Base-by-base conservation (phyloP, 106 monocot species). In the Allium cepa region DNA sequence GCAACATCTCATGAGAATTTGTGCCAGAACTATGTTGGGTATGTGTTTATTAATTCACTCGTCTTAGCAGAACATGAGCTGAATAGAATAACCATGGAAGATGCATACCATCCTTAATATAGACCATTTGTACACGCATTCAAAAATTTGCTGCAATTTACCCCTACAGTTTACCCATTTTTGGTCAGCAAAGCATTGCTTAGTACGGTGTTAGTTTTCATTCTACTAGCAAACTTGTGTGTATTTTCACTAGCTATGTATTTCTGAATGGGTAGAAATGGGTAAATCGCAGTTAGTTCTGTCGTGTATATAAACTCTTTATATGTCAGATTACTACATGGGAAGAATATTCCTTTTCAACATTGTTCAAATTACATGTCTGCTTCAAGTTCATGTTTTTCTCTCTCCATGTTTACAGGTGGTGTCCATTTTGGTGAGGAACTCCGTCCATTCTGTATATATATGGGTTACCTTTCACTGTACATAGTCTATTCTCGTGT, bases 21-120 rank as follows among this genome's bases (percentile, higher is more conserved):
- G 74, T 94, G 94, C 72, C 94, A 94, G 71, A 94, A 90, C 63
- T 94, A 90, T 69, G 90, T 94, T n/a, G 94, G 94, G 94, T 94
- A 87, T 53, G 90, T 16, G 17, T 62, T 26, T n/a, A 16, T 9
- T 64, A 64, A 17, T 36, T 36, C 36, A 5, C 0, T 36, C 0
- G 36, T 36, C 36, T 5, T 36, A 36, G 36, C 36, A 36, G 36
- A 36, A 36, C 5, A 4, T 36, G 36, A 36, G 36, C 36, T 36
- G 36, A 36, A 36, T 36, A 36, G 36, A 36, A 36, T 36, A 36
- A 36, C 1, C 3, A 5, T n/a, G n/a, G n/a, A n/a, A n/a, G n/a
- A n/a, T n/a, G n/a, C n/a, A n/a, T n/a, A n/a, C n/a, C n/a, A n/a
- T n/a, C n/a, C n/a, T n/a, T n/a, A n/a, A n/a, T n/a, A n/a, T n/a